These are phyloP conservation scores for Kondoa malvinella DNA, from an alignment of 768 basidiomycete species.

Conservation along the genomic window DNA sequence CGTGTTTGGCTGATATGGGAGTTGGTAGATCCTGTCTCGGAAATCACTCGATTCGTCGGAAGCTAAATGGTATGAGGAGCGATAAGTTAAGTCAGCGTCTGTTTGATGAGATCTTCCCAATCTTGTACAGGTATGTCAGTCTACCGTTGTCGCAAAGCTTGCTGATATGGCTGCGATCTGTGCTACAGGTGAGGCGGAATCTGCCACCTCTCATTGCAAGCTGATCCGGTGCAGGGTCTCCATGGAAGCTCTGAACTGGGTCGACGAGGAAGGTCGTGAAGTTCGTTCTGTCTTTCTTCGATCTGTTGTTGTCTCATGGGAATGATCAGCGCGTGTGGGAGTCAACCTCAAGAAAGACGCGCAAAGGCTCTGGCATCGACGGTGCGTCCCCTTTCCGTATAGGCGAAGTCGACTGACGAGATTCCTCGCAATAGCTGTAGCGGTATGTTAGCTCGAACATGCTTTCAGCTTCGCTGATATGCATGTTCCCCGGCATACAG, in stretches of 20 bases:
- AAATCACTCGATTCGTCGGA: not conserved
- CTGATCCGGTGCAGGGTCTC: not conserved
- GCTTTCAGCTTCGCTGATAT: not conserved
- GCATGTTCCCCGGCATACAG: not conserved
- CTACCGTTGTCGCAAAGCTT: too few species aligned
- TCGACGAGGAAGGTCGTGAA: not conserved
- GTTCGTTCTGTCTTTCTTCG: not conserved
- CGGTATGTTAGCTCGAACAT: not conserved
- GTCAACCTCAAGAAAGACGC: not conserved
- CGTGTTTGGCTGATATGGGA: not conserved
- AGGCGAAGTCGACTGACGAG: too few species aligned
- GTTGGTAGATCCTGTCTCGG: not conserved
- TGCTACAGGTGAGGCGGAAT: too few species aligned
- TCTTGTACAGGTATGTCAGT: too few species aligned
- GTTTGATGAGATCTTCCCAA: too few species aligned
- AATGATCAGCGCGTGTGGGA: not conserved
- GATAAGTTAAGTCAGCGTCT: too few species aligned
- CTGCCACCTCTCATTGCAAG: too few species aligned
- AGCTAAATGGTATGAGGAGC: not conserved
- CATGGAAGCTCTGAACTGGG: not conserved
- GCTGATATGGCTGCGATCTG: too few species aligned
- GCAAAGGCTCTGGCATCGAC: not conserved
- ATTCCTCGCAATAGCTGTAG: not conserved
- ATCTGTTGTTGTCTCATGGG: not conserved
- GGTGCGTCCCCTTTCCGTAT: not conserved